Evolutionary conservation across 306 rosid species (phyloP).

Genomic region (Vigna trinervia): DNA sequence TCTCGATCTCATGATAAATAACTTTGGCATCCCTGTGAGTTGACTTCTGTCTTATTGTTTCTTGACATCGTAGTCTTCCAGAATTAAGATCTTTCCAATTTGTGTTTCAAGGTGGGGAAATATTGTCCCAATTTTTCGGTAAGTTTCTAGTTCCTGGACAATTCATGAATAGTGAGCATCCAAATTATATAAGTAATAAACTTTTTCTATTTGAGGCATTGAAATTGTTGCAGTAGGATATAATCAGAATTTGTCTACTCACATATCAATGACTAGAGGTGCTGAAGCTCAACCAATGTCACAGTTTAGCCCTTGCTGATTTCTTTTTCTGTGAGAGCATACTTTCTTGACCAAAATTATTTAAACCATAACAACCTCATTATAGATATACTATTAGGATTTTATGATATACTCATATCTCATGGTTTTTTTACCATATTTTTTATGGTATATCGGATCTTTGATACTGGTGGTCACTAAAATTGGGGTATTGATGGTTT

Average conservation of each 20-base stretch:
- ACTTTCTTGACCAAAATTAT: neutral
- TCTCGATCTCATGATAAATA: conserved; percentile 17
- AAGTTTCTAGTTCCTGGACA: neutral
- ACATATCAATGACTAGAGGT: neutral
- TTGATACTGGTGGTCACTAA: conserved; percentile 15
- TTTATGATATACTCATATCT: conserved; percentile 19
- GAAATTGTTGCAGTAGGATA: conserved; percentile 19
- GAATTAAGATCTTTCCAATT: neutral
- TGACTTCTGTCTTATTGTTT: conserved; percentile 12
- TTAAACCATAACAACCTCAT: neutral
- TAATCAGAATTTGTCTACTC: conserved; percentile 2
- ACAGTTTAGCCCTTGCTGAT: conserved; percentile 19
- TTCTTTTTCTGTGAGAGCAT: conserved; percentile 1
- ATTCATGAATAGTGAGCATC: conserved; percentile 13
- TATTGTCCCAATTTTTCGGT: neutral
- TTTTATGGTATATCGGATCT: conserved; percentile 4
- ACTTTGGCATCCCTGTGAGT: neutral
- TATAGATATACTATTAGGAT: neutral
- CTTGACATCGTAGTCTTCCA: conserved; percentile 16
- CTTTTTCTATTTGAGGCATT: neutral
- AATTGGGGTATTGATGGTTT: conserved; percentile 34
- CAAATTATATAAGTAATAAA: conserved; percentile 5
- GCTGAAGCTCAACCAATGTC: conserved; percentile 15
- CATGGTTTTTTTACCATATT: conserved; percentile 6
- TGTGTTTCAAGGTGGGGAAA: neutral